Conservation (phyloP, 768 basidiomycete genomes). For the Termitomyces bulborhizus region DNA sequence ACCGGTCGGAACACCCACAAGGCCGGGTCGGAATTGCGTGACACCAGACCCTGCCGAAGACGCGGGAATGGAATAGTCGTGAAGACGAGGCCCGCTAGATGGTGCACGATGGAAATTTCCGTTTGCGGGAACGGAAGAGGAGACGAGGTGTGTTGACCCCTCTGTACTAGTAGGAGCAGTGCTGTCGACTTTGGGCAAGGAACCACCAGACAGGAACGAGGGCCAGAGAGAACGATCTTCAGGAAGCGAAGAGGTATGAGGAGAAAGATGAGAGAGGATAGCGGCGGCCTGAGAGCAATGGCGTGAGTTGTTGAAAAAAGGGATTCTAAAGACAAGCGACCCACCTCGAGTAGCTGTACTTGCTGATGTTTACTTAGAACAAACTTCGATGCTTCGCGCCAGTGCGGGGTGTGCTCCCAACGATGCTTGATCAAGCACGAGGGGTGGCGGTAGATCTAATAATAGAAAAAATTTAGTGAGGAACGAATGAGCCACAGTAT, state of each 20-base stretch:
- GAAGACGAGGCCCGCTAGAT: conserved; percentile 52
- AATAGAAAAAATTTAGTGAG: conserved; percentile 4
- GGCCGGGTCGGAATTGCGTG: conserved; percentile 57
- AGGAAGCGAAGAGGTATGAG: conserved; percentile 68
- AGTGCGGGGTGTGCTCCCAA: conserved; percentile 96
- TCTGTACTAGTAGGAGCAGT: conserved; percentile 11
- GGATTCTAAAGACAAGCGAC: conserved; percentile 6
- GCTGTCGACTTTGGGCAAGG: conserved; percentile 46
- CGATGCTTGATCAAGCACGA: conserved; percentile 96
- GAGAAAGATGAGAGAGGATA: conserved; percentile 84
- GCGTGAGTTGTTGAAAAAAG: background rate
- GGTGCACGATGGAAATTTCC: conserved; percentile 19
- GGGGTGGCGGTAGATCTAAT: conserved; percentile 82
- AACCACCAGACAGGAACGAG: conserved; percentile 68
- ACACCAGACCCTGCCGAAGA: conserved; percentile 28
- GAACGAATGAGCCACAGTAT: conserved; percentile 5
- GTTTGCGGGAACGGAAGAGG: conserved; percentile 48
- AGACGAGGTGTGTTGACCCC: conserved; percentile 24
- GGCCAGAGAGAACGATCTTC: conserved; percentile 95
- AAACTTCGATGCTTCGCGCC: conserved; percentile 88
- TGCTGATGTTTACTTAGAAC: conserved; percentile 95
- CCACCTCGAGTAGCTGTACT: conserved; percentile 89
- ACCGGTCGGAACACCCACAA: conserved; percentile 32
- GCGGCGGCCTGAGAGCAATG: conserved; percentile 68
- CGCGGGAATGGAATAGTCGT: conserved; percentile 53